These are phyloP conservation scores for Pseudocercospora pini-densiflorae DNA, from an alignment of 2,329 filamentous ascomycete species.

Conservation along the genomic window DNA sequence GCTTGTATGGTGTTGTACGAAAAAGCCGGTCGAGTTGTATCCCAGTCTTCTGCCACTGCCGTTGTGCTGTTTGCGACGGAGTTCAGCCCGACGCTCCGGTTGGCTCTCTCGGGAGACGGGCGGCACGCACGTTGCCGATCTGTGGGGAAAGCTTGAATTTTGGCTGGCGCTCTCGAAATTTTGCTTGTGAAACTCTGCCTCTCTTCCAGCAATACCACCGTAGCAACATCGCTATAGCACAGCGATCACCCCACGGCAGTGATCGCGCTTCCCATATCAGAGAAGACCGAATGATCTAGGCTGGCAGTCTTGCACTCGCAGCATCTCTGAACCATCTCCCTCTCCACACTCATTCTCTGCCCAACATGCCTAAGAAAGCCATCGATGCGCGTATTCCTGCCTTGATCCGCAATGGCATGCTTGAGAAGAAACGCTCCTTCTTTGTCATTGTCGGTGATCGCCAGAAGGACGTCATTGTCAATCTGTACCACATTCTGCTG, in stretches of 20 bases:
- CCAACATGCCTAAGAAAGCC: slow-evolving; percentile 62
- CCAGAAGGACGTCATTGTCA: slow-evolving; percentile 95
- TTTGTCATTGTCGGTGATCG: slow-evolving; percentile 95
- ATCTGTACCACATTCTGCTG: slow-evolving; percentile 92
- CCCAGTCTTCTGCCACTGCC: not conserved
- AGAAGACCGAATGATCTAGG: slow-evolving; percentile 11
- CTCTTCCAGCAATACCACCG: not conserved
- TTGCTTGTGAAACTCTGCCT: not conserved
- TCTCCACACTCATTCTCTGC: not conserved
- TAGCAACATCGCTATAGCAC: slow-evolving; percentile 6
- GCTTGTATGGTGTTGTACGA: not conserved
- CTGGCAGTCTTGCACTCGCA: not conserved
- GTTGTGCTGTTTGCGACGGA: not conserved
- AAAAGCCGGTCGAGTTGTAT: not conserved
- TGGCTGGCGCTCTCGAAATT: too few relatives aligned
- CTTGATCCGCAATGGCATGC: slow-evolving; percentile 87
- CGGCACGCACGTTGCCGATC: slow-evolving; percentile 7
- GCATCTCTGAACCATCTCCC: slow-evolving; percentile 10
- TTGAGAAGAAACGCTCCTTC: slow-evolving; percentile 97
- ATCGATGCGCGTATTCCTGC: slow-evolving; percentile 85
- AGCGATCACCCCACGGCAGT: slow-evolving; percentile 11
- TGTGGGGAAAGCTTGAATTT: slow-evolving; percentile 15
- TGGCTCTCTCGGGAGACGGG: not conserved
- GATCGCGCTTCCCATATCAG: slow-evolving; percentile 1
- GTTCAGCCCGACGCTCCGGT: not conserved